Percentiles rank a stretch among this genome's conserved stretches.
Evolutionary conservation across 176 grass and related monocot species (phyloP).

Genomic region (Coix lacrymajobi): DNA sequence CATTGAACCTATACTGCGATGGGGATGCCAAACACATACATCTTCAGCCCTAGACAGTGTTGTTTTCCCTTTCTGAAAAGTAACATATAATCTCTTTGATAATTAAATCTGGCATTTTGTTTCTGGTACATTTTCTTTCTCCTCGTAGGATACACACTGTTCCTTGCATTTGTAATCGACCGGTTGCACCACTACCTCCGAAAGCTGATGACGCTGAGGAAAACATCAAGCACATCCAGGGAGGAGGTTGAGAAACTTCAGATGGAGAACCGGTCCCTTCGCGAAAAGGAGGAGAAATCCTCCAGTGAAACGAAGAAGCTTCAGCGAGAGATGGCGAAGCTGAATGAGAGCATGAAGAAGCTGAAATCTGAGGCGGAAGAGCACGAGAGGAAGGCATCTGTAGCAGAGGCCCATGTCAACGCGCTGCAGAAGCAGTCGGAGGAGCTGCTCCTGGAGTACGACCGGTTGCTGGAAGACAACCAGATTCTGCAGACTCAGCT

Average conservation of each 20-base stretch:
- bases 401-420: slow-evolving; percentile 59
- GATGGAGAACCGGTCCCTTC: slow-evolving; percentile 52
- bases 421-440: slow-evolving; percentile 77
- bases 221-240: slow-evolving; percentile 44
- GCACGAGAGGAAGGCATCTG: slow-evolving; percentile 40
- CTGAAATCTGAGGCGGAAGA: slow-evolving; percentile 50
- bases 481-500: slow-evolving; percentile 79
- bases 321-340: slow-evolving; percentile 36
- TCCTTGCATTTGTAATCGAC: slow-evolving; percentile 81
- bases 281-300: slow-evolving; percentile 56
- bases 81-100: neutral
- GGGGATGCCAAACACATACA: neutral
- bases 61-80: neutral
- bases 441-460: slow-evolving; percentile 86
- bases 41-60: neutral
- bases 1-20: neutral
- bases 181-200: slow-evolving; percentile 71
- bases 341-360: slow-evolving; percentile 62
- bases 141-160: slow-evolving; percentile 65
- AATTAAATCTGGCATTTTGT: neutral
- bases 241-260: slow-evolving; percentile 80
- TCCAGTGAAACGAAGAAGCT: slow-evolving; percentile 55
- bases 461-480: slow-evolving; percentile 84
- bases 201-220: slow-evolving; percentile 58
- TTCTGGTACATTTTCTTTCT: neutral